Base-by-base conservation (phyloP, 1,139 yeast genomes). In the Yamadazyma conglobata region DNA sequence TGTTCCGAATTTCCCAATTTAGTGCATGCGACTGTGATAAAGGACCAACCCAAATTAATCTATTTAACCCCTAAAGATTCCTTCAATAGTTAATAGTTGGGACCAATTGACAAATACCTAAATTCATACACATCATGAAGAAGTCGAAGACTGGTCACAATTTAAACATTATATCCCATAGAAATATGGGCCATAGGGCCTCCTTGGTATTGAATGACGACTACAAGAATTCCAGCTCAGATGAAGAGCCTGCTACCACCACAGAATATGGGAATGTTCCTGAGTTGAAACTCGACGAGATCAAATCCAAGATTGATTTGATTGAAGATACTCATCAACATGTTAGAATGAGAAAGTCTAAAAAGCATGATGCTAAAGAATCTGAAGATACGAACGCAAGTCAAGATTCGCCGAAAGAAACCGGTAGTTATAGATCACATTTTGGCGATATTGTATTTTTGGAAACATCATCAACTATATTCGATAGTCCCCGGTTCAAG, bases 401-500 rank as follows among this genome's bases (percentile, higher is more conserved):
- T n/a, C n/a, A n/a, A n/a, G n/a, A n/a, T n/a, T n/a, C n/a, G n/a
- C 6, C 19, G 6, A 22, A 22, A n/a, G 28, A 28, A 4, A 24
- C 15, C 8, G 19, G 14, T 4, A 14, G 19, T 9, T 44, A 43
- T 25, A 24, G 46, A 16, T 44, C 48, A 2, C 42, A 40, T 17
- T 62, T 72, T 36, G 63, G 66, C 12, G 78, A 72, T 42, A 64
- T 70, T 22, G 58, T 60, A 28, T 70, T 70, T 44, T 46, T 50
- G 27, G 58, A 61, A 22, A 48, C 53, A 10, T 51, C 68, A 9
- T 56, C 71, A 4, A 67, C 79, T 4, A 70, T 77, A 5, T 61
- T 77, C 36, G 84, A 77, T 46, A 58, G 66, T 19, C 60, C 49
- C 2, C 42, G 45, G 14, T 61, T 69, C 40, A 55, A 58, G 33